Evolutionary conservation across 305 asterid genomes (phyloP).

Genomic region (Striga hermonthica): DNA sequence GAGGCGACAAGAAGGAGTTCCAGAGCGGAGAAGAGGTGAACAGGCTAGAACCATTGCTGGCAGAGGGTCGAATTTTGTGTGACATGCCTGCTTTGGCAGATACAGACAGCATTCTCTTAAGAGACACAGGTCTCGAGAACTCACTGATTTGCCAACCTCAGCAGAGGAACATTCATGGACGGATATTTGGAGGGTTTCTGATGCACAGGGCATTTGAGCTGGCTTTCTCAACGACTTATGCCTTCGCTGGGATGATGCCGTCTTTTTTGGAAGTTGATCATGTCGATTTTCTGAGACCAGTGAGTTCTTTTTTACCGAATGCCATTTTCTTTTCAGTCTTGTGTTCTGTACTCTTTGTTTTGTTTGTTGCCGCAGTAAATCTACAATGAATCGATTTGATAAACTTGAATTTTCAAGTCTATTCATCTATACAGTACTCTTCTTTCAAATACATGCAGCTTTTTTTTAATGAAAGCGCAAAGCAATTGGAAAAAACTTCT

Average conservation of each 20-base stretch:
- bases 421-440: neutral
- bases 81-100: constrained; percentile 87
- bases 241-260: constrained; percentile 83
- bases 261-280: constrained; percentile 75
- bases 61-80: constrained; percentile 70
- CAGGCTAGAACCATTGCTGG: constrained; percentile 51
- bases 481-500: too few species aligned
- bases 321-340: neutral
- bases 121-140: constrained; percentile 72
- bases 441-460: neutral
- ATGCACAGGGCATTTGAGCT: constrained; percentile 75
- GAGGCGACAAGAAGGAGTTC: constrained; percentile 40
- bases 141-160: constrained; percentile 81
- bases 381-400: neutral
- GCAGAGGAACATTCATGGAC: constrained; percentile 80
- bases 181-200: constrained; percentile 77
- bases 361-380: neutral
- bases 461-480: neutral
- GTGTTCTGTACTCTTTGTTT: neutral
- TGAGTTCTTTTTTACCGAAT: constrained; percentile 34
- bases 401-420: too few species aligned
- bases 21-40: constrained; percentile 53
- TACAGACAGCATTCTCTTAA: constrained; percentile 71
- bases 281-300: constrained; percentile 78
- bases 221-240: constrained; percentile 76